These are phyloP conservation scores for Picea sitchensis DNA, from an alignment of 75 land plant species.

Conservation along the genomic window DNA sequence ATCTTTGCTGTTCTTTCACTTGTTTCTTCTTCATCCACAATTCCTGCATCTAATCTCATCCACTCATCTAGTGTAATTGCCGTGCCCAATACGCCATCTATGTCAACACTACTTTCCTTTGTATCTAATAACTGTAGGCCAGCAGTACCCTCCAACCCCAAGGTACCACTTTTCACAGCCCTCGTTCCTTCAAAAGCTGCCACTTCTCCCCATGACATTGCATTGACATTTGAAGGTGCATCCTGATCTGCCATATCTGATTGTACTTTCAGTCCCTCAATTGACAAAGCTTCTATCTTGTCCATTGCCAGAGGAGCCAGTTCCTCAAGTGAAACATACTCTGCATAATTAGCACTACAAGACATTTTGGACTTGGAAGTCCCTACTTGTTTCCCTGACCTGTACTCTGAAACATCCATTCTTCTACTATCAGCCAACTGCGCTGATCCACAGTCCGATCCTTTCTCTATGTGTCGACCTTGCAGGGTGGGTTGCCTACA, in stretches of 20 bases:
- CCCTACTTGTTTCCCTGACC: neutral
- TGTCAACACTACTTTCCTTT: constrained; percentile 44
- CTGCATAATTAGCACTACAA: constrained; percentile 19
- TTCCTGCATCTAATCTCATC: constrained; percentile 88
- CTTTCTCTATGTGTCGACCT: neutral
- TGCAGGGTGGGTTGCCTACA: constrained; percentile 6
- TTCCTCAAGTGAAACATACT: constrained; percentile 85
- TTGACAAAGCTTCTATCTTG: constrained; percentile 89
- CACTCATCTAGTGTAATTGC: constrained; percentile 83
- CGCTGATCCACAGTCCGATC: neutral
- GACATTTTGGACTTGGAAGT: neutral
- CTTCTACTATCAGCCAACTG: constrained; percentile 9
- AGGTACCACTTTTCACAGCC: constrained; percentile 24
- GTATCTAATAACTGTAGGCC: constrained; percentile 54
- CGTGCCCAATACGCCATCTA: constrained; percentile 68
- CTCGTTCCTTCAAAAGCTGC: constrained; percentile 46
- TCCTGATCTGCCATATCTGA: constrained; percentile 86
- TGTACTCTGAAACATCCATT: constrained; percentile 4
- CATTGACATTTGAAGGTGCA: constrained; percentile 60
- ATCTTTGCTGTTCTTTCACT: constrained; percentile 67
- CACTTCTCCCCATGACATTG: constrained; percentile 50
- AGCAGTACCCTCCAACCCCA: constrained; percentile 68
- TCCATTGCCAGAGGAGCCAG: constrained; percentile 97
- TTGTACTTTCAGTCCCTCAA: constrained; percentile 92
- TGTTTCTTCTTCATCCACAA: constrained; percentile 49